phyloP scores from a whole-genome alignment of 345 rosid genomes.

The Anacardium occidentale region DNA sequence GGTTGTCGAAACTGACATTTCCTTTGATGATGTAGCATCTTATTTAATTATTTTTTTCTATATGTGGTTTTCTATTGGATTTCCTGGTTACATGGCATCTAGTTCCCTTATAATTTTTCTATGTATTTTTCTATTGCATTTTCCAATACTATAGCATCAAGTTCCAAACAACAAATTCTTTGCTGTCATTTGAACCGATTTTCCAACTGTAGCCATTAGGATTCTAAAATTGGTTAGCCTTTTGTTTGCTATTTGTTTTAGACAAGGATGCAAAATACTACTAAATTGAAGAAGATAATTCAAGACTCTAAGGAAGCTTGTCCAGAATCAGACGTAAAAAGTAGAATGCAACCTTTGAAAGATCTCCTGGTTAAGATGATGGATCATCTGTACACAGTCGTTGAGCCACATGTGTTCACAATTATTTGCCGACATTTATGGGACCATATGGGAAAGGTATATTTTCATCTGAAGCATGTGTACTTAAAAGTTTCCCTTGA shows the following conservation, averaged over 20 bases:
- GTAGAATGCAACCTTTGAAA: slow-evolving; percentile 69
- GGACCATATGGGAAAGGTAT: slow-evolving; percentile 91
- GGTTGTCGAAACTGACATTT: not conserved
- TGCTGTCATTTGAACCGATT: not conserved
- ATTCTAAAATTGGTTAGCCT: not conserved
- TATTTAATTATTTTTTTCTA: not conserved
- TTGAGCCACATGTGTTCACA: slow-evolving; percentile 71
- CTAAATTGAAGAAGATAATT: slow-evolving; percentile 85
- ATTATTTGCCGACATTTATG: slow-evolving; percentile 73
- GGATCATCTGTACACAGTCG: slow-evolving; percentile 58
- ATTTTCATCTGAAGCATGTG: not conserved
- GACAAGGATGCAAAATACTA: slow-evolving; percentile 76
- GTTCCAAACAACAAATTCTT: not conserved
- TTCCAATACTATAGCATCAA: not conserved
- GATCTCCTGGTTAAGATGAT: slow-evolving; percentile 66
- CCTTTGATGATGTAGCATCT: not conserved
- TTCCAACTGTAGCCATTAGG: not conserved
- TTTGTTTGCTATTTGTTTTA: slow-evolving; percentile 25
- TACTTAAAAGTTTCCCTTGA: not conserved
- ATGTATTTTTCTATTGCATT: too few species aligned
- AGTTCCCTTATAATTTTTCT: too few species aligned
- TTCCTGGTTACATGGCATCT: not conserved
- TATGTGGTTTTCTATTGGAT: not conserved
- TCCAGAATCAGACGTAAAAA: slow-evolving; percentile 66
- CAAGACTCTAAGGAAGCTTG: slow-evolving; percentile 75